Evolutionary conservation across 345 rosid genomes (phyloP), one percentile per base, ranked within the genome.

Genomic region (Euclidium syriacum): DNA sequence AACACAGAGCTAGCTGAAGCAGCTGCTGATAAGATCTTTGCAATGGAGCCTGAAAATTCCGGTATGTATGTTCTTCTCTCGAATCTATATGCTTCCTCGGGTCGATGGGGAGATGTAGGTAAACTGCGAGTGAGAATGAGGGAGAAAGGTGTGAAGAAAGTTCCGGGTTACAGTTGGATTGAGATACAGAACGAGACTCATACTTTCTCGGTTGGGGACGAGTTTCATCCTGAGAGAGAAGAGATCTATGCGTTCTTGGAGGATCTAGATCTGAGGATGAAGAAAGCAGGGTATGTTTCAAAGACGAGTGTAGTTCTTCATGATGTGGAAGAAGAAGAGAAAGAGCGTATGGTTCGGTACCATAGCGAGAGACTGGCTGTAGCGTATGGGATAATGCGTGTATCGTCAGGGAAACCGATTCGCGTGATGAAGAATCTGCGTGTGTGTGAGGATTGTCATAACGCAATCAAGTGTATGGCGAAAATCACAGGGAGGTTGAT

Each of bases 41-140:
- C 74, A 36, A 74, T 68, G 78, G 83, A 81, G 51, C 83, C 86
- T 24, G 78, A 81, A 51, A 81, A 81, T 63, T 23, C 81, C 4
- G 86, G 86, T 51, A 78, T 81, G 86, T 78, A 81, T 64, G 64
- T 81, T 58, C 81, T 81, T 52, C 83, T 81, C 54, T 76, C 86
- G 20, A 81, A 81, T 26, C 60, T 78, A 52, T 81, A 81, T 54
- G 86, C 86, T 39, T 77, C 79, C 50, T 77, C 77, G 17, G 79
- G 79, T 49, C 74, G 81, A 50, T 81, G 86, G 86, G 58, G 61
- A 22, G 86, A 78, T 72, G 86, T 74, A 58, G 44, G 77, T 66
- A 78, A 62, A 66, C 72, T 81, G 79, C 72, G 86, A 74, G 19
- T 65, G 65, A 74, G 72, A 70, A 81, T 81, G 86, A 72, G 74